phyloP scores from a whole-genome alignment of 225 moss, liverwort and hornwort species.

The Polytrichum formosum region DNA sequence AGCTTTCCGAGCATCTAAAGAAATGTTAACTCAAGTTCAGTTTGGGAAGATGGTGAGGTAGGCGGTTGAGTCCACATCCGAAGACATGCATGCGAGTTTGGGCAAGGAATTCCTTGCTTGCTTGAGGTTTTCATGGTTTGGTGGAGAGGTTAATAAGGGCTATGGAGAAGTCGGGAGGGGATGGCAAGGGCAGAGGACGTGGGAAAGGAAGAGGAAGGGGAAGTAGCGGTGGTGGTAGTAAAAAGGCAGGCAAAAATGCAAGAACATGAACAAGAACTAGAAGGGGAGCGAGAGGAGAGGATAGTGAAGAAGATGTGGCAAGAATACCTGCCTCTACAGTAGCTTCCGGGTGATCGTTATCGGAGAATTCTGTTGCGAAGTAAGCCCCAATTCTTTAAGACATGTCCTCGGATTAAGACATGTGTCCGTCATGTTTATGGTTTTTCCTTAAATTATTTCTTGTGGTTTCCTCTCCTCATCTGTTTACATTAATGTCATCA shows the following conservation, averaged over 20 bases:
- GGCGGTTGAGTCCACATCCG: too few species aligned
- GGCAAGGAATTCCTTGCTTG: too few species aligned
- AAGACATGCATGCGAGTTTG: too few species aligned
- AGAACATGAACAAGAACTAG: conserved; percentile 4
- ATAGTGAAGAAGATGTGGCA: conserved; percentile 13
- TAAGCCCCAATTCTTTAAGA: conserved; percentile 26
- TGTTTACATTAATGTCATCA: not conserved
- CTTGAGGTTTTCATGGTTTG: too few species aligned
- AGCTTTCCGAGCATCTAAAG: too few species aligned
- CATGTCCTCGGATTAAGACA: conserved; percentile 1
- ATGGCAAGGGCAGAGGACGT: not conserved
- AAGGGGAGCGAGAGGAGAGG: conserved; percentile 13
- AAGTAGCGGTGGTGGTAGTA: not conserved
- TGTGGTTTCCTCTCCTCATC: conserved; percentile 2
- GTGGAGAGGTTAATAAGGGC: too few species aligned
- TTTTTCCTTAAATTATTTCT: conserved; percentile 11
- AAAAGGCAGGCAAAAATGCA: too few species aligned
- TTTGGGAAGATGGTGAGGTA: too few species aligned
- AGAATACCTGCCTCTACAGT: not conserved
- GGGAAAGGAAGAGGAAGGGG: not conserved
- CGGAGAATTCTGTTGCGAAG: conserved; percentile 42
- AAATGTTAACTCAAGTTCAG: too few species aligned
- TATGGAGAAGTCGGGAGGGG: too few species aligned
- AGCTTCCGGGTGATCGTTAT: conserved; percentile 27
- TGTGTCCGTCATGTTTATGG: not conserved